Evolutionary conservation across 129 eudicot species (phyloP).

Genomic region (Dittrichia graveolens): DNA sequence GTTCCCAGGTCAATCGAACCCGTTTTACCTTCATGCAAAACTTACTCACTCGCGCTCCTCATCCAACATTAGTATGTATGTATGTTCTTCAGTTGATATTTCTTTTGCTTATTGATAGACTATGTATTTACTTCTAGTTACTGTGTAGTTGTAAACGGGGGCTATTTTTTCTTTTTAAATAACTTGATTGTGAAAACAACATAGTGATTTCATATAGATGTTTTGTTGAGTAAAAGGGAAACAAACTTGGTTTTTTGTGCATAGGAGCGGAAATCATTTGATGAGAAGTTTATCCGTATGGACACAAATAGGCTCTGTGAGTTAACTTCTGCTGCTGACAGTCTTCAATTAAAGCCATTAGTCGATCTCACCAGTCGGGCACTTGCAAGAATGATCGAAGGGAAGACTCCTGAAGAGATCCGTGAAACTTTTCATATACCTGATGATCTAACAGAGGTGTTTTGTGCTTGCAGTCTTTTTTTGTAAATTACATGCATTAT

Average conservation of each 20-base stretch:
- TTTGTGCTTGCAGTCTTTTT: constrained; percentile 39
- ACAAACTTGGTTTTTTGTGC: background rate
- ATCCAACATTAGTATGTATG: constrained; percentile 8
- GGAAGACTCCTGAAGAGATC: constrained; percentile 88
- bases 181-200: background rate
- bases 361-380: constrained; percentile 94
- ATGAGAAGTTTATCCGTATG: constrained; percentile 86
- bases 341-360: constrained; percentile 74
- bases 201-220: background rate
- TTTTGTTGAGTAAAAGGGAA: constrained; percentile 16
- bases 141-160: background rate
- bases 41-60: background rate
- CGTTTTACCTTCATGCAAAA: background rate
- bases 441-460: constrained; percentile 96
- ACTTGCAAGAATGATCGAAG: constrained; percentile 95
- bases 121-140: background rate
- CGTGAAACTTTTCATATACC: constrained; percentile 88
- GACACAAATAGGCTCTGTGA: constrained; percentile 88
- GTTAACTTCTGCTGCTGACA: constrained; percentile 94
- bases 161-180: background rate
- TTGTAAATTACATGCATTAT: constrained; percentile 7
- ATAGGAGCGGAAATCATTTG: constrained; percentile 86
- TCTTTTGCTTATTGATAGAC: too few relatives aligned
- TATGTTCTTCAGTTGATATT: too few relatives aligned
- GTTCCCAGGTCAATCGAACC: background rate